These are phyloP conservation scores for Avena insularis DNA, from an alignment of 176 grass and related monocot species.

Conservation along the genomic window DNA sequence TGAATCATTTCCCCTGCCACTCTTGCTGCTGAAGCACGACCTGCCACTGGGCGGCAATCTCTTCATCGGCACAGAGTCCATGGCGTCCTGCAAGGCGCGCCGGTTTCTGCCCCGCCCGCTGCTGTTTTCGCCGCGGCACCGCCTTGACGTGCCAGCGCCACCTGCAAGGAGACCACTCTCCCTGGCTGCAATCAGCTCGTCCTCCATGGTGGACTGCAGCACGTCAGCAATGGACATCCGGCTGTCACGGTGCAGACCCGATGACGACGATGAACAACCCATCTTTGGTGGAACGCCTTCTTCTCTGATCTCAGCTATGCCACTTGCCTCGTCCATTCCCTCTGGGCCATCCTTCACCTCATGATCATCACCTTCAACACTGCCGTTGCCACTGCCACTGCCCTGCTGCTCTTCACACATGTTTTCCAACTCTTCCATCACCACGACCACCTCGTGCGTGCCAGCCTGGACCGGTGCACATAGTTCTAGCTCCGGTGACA, in stretches of 20 bases:
- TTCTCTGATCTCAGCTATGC: constrained; percentile 68
- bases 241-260: constrained; percentile 10
- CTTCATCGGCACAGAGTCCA: constrained; percentile 50
- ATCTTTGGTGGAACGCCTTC: constrained; percentile 22
- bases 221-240: constrained; percentile 76
- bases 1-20: constrained; percentile 49
- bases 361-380: constrained; percentile 18
- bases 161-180: constrained; percentile 54
- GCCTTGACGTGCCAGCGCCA: constrained; percentile 47
- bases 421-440: constrained; percentile 51
- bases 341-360: constrained; percentile 14
- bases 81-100: constrained; percentile 40
- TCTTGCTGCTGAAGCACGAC: constrained; percentile 60
- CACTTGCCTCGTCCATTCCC: constrained; percentile 14
- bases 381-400: neutral
- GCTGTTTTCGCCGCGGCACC: constrained; percentile 48
- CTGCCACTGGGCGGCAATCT: constrained; percentile 62
- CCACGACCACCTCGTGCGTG: constrained; percentile 39
- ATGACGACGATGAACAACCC: constrained; percentile 12
- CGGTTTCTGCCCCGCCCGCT: constrained; percentile 36
- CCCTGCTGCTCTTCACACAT: constrained; percentile 44
- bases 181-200: constrained; percentile 66
- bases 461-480: constrained; percentile 29
- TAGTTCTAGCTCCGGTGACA: constrained; percentile 24
- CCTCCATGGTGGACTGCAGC: constrained; percentile 74